Evolutionary conservation across 202 grass and related monocot genomes (phyloP), one percentile per base, ranked within the genome.

Genomic region (Miscanthus sacchariflorus): DNA sequence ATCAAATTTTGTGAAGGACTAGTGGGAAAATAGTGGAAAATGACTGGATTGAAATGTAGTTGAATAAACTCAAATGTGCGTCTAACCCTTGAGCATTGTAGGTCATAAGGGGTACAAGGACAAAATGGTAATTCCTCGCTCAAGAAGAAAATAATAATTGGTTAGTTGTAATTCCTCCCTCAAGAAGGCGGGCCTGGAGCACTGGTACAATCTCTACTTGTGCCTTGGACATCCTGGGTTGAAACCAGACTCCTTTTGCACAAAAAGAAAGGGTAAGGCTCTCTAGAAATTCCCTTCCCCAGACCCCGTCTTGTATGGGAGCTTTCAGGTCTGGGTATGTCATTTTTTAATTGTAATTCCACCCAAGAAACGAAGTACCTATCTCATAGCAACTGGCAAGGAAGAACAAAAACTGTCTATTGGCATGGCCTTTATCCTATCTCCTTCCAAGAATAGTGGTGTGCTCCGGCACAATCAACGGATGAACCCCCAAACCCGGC

Each of bases 371-470:
- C 4, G 17, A 48, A 19, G 11, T 11, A 58, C 33, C 67, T 12
- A 44, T 3, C 45, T 59, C 44, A 44, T 75, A 75, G 38, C 61
- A 65, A 65, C 61, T 12, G 11, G 46, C 61, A 72, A 88, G 24
- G 17, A 73, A 72, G 52, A 72, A 83, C 12, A 54, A 39, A 27
- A 72, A 77, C 49, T n/a, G 27, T n/a, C 17, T 58, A 58, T 58
- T 59, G 11, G 59, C 49, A 78, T 38, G 30, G 10, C 18, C n/a
- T 54, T 13, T 19, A 39, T 58, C 5, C 46, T 13, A 77, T 58
- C 75, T 58, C 27, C 74, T 77, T 77, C 50, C 48, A 77, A 77
- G 18, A n/a, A 77, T 12, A 33, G 1, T 56, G 74, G 4, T 10
- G 17, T 63, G 49, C 35, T 54, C 46, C 0, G 5, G 30, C 5